phyloP scores from a whole-genome alignment of 225 moss, liverwort and hornwort species.

The Pleurozium schreberi region DNA sequence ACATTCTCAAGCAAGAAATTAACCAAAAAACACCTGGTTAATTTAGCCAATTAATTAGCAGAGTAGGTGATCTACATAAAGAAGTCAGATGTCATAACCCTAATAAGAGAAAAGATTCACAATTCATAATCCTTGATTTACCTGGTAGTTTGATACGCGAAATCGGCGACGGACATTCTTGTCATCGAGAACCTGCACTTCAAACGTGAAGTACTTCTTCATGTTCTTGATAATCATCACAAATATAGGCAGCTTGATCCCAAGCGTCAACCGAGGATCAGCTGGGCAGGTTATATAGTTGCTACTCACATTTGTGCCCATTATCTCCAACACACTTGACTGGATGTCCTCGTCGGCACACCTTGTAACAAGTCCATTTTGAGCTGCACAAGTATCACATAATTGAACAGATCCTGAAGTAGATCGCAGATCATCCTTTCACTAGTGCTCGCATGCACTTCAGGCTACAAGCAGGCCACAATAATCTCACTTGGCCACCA shows the following conservation, averaged over 20 bases:
- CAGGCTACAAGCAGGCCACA: neutral
- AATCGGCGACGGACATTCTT: slow-evolving; percentile 92
- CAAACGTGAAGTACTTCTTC: slow-evolving; percentile 95
- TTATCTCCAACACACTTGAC: slow-evolving; percentile 82
- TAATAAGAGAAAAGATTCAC: neutral
- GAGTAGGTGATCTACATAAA: neutral
- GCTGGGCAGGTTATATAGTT: slow-evolving; percentile 85
- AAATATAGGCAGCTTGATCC: slow-evolving; percentile 87
- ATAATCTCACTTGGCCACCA: neutral
- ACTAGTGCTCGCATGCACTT: neutral
- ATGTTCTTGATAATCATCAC: slow-evolving; percentile 97
- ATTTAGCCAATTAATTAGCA: neutral
- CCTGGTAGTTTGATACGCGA: slow-evolving; percentile 88
- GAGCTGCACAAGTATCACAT: slow-evolving; percentile 38
- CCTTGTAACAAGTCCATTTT: slow-evolving; percentile 82
- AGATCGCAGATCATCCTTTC: neutral
- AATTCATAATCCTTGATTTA: neutral
- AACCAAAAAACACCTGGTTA: neutral
- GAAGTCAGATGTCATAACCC: neutral
- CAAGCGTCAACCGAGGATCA: slow-evolving; percentile 75
- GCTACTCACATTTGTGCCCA: slow-evolving; percentile 89
- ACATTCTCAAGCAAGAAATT: neutral
- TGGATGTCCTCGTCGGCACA: slow-evolving; percentile 81
- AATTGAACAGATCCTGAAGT: neutral
- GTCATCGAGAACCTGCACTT: slow-evolving; percentile 95